These are phyloP conservation scores for Phytomonas serpens DNA, from an alignment of 208 protist species.

Conservation along the genomic window DNA sequence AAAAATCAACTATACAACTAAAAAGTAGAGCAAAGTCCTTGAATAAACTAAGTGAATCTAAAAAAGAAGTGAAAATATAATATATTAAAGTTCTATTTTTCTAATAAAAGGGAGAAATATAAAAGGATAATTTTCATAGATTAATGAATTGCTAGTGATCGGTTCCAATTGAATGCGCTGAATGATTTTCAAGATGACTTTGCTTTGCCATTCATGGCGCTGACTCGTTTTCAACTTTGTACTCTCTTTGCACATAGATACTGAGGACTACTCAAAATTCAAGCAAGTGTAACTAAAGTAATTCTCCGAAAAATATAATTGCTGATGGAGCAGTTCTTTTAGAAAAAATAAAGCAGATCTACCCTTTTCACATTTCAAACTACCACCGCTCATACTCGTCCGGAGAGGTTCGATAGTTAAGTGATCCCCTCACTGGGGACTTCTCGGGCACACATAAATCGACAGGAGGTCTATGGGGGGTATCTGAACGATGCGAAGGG, in stretches of 20 bases:
- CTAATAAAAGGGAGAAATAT: conserved; percentile 10
- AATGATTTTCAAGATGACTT: too few species aligned
- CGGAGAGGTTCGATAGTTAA: not conserved
- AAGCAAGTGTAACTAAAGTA: not conserved
- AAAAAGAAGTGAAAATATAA: conserved; percentile 12
- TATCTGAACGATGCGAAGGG: not conserved
- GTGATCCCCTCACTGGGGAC: not conserved
- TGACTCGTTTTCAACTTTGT: not conserved
- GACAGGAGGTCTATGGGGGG: not conserved
- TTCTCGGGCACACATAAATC: not conserved
- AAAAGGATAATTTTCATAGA: conserved; percentile 2
- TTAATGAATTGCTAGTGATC: conserved; percentile 6
- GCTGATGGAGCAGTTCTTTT: not conserved
- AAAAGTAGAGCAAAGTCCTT: not conserved
- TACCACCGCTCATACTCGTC: not conserved
- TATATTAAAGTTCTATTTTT: not conserved
- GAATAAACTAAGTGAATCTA: conserved; percentile 8
- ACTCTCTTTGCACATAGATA: not conserved
- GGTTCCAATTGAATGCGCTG: too few species aligned
- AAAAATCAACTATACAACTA: not conserved
- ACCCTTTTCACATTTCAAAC: not conserved
- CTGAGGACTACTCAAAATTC: not conserved
- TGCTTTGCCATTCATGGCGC: not conserved
- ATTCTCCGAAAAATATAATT: not conserved
- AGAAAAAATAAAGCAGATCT: not conserved